Percentiles rank a stretch among this genome's conserved stretches.
These are phyloP conservation scores for Sporisorium exsertum DNA, from an alignment of 1,284 basidiomycete species.

Conservation along the genomic window DNA sequence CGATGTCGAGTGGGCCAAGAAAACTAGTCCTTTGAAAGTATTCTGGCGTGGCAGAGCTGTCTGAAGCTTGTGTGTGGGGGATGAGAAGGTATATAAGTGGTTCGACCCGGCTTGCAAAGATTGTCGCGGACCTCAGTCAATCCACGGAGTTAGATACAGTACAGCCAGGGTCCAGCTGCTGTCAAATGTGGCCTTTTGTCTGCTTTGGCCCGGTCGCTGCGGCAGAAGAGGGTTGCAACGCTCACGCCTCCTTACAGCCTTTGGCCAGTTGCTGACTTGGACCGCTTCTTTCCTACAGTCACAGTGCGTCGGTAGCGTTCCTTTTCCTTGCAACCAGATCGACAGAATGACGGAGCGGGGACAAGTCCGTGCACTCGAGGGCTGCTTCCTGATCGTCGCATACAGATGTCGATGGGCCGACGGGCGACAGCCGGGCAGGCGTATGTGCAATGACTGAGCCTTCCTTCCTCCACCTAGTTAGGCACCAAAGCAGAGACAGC, in stretches of 20 bases:
- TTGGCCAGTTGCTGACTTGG: not conserved
- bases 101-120: not conserved
- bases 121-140: not conserved
- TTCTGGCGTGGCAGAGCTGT: not conserved
- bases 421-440: not conserved
- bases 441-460: constrained; percentile 9
- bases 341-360: constrained; percentile 1
- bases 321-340: not conserved
- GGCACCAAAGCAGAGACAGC: constrained; percentile 1
- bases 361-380: constrained; percentile 15
- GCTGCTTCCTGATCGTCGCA: constrained; percentile 28
- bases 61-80: not conserved
- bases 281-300: not conserved
- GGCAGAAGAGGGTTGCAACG: too few species aligned
- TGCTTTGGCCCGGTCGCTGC: not conserved
- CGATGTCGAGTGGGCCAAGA: constrained; percentile 5
- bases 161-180: constrained; percentile 3
- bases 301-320: not conserved
- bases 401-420: constrained; percentile 32
- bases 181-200: constrained; percentile 7
- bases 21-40: too few species aligned
- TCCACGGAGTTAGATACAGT: not conserved
- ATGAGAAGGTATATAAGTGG: not conserved
- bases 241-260: not conserved
- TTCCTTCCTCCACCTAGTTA: constrained; percentile 18